phyloP scores from a whole-genome alignment of 139 green algal genomes.

The Coelastrella sp. region DNA sequence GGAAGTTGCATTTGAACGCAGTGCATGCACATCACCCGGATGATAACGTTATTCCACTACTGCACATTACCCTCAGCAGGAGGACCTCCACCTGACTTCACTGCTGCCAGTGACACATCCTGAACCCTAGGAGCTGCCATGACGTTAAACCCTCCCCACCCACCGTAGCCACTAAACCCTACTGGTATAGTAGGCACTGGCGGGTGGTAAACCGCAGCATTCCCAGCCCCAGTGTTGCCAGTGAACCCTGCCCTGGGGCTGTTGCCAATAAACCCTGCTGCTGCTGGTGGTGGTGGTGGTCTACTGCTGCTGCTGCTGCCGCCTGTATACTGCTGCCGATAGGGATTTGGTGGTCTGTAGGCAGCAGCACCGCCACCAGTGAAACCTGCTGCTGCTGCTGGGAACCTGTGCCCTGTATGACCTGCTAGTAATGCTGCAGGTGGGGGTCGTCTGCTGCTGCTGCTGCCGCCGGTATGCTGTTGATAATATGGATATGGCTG shows the following conservation, averaged over 20 bases:
- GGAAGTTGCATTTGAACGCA: no score
- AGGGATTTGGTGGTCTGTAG: not conserved
- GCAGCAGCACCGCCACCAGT: not conserved
- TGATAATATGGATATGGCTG: not conserved
- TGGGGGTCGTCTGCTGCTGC: not conserved
- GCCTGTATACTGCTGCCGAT: not conserved
- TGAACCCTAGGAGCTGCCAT: not conserved
- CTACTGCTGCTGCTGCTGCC: not conserved
- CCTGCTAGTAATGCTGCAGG: not conserved
- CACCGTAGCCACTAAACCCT: conserved; percentile 18
- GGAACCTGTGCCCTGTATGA: not conserved
- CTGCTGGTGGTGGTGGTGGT: not conserved
- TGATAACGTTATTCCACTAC: no score
- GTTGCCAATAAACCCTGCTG: not conserved
- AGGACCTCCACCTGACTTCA: not conserved
- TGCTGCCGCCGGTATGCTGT: not conserved
- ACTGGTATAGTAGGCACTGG: no score
- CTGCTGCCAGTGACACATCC: not conserved
- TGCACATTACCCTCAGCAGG: not conserved
- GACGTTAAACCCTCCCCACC: not conserved
- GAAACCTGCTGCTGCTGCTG: not conserved
- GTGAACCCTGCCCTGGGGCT: not conserved
- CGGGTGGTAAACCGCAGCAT: no score
- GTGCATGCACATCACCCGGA: no score
- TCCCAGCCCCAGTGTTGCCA: not conserved